Conservation (phyloP, 306 rosid species). For the Dryas drummondii region DNA sequence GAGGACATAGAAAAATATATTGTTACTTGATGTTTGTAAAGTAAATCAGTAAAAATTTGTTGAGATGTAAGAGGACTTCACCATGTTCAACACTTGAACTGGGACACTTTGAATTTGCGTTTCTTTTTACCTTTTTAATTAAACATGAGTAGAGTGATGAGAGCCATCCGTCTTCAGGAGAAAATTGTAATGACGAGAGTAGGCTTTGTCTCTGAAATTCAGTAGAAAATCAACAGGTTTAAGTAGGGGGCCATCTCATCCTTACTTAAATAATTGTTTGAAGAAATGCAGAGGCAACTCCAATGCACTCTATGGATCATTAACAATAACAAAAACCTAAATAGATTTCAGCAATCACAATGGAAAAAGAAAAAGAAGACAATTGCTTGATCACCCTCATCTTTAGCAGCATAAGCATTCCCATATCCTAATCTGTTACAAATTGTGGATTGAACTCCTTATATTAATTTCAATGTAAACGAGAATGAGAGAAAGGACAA, state of each 20-base stretch:
- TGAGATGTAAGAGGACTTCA: constrained; percentile 7
- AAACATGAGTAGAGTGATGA: constrained; percentile 86
- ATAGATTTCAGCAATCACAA: background rate
- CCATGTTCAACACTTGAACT: constrained; percentile 13
- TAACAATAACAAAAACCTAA: constrained; percentile 2
- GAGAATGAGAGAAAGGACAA: no score
- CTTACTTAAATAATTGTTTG: background rate
- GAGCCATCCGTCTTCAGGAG: constrained; percentile 95
- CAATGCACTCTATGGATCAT: background rate
- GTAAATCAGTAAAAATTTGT: background rate
- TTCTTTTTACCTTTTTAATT: constrained; percentile 70
- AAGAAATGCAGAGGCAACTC: background rate
- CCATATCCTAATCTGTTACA: no score
- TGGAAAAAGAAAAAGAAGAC: background rate
- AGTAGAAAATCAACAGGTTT: constrained; percentile 24
- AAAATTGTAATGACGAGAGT: constrained; percentile 80
- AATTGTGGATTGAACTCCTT: no score
- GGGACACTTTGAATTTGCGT: constrained; percentile 18
- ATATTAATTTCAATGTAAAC: no score
- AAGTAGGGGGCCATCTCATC: constrained; percentile 5
- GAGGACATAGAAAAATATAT: constrained; percentile 8
- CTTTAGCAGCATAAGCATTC: no score
- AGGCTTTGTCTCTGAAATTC: constrained; percentile 66
- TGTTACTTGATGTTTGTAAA: background rate
- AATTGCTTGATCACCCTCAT: no score